Base-by-base conservation (phyloP, 345 rosid species). In the Gossypium raimondii region DNA sequence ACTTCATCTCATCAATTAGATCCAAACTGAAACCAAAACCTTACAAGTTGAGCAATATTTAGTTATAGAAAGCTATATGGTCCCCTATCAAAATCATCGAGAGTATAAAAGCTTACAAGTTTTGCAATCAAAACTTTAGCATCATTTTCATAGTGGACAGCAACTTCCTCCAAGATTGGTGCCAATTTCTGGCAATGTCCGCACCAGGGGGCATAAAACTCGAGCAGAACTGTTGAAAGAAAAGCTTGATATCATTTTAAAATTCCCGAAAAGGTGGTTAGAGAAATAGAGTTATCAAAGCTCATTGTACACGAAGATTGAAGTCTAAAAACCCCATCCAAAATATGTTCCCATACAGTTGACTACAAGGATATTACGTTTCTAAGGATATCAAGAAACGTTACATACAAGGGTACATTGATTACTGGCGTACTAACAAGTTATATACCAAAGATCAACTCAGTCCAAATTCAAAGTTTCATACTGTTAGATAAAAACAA, bases 121-220 rank as follows among this genome's bases (percentile, higher is more conserved):
- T 93, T 96, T 25, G 93, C 97, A 34, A 96, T 88, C 80, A 90
- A 66, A 52, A 96, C 85, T 57, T 70, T 78, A 62, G 93, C 77
- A 79, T 90, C 90, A 8, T 77, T 88, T 81, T 88, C 75, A 73
- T 72, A 96, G 0, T 97, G 87, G 64, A 83, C 70, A 22, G 98
- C 98, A 52, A 96, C 97, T 88, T 93, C 98, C 75, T 93, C 98
- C 83, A 96, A 86, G 81, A 96, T 89, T 1, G 98, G 99, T 4
- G 97, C 99, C 84, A 96, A 70, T 20, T 88, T 82, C 75, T 93
- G 83, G 89, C 98, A 96, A 76, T 96, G 97, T 77, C 99, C 99
- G 78, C 98, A 96, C 99, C 99, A 93, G 0, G 98, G 97, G 55
- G 99, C 99, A 68, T 96, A 96, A 73, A 96, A 96, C 83, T 93